Conservation (phyloP, 176 grass and related monocot genomes). For the Triticum urartu region DNA sequence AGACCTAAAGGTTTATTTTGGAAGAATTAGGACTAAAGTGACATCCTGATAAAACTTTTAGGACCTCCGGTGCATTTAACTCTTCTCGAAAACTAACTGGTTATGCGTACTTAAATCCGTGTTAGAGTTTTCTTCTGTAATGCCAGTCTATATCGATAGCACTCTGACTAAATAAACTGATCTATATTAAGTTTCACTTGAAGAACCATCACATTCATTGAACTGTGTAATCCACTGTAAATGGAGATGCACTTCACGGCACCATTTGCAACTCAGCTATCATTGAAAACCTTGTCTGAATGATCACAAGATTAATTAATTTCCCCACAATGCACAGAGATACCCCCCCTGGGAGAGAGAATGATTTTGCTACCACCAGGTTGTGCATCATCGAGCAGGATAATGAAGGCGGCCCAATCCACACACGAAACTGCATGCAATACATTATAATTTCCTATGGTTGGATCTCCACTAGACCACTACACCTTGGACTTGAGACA, state of each 20-base stretch:
- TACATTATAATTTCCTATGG: slow-evolving; percentile 19
- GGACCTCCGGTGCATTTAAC: no score
- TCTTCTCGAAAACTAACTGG: neutral
- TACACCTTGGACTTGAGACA: slow-evolving; percentile 32
- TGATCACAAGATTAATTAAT: slow-evolving; percentile 10
- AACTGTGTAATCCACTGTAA: neutral
- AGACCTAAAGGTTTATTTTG: no score
- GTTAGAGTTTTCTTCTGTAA: neutral
- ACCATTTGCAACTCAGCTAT: neutral
- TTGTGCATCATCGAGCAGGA: neutral
- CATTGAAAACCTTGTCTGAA: slow-evolving; percentile 6
- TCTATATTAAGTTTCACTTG: slow-evolving; percentile 1
- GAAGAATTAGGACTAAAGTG: no score
- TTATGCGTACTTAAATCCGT: neutral
- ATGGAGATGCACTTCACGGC: slow-evolving; percentile 3
- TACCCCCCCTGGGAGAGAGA: no score
- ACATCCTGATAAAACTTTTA: no score
- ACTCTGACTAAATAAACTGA: neutral
- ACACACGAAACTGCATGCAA: slow-evolving; percentile 5
- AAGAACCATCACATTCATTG: slow-evolving; percentile 15
- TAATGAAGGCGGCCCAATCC: neutral
- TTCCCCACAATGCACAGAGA: neutral
- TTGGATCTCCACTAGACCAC: slow-evolving; percentile 45
- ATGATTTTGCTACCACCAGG: no score
- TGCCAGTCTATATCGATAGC: slow-evolving; percentile 16